Evolutionary conservation across 345 rosid genomes (phyloP).

Genomic region (Salix caprea): DNA sequence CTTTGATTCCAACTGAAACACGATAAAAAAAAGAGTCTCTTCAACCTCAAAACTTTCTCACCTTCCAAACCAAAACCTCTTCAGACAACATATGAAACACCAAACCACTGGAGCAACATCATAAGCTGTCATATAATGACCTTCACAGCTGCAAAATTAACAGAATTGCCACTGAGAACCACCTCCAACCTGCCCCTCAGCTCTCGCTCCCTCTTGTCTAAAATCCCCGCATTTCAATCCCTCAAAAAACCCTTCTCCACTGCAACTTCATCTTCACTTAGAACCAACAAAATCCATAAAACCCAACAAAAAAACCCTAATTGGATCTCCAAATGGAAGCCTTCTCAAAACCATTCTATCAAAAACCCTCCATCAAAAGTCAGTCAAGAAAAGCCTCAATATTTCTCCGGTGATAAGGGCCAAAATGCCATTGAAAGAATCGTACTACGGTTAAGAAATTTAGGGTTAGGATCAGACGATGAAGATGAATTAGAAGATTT

Average conservation of each 20-base stretch:
- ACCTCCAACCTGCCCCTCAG: conserved; percentile 48
- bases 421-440: conserved; percentile 75
- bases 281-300: conserved; percentile 33
- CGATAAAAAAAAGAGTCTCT: not conserved
- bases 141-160: conserved; percentile 42
- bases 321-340: conserved; percentile 48
- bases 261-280: conserved; percentile 18
- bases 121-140: conserved; percentile 36
- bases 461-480: conserved; percentile 70
- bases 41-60: conserved; percentile 17
- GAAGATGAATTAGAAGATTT: conserved; percentile 38
- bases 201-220: conserved; percentile 39
- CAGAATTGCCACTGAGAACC: conserved; percentile 66
- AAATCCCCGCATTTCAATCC: conserved; percentile 26
- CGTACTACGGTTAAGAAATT: conserved; percentile 73
- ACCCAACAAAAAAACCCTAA: conserved; percentile 35
- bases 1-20: not conserved
- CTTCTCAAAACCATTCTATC: not conserved
- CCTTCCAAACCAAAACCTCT: conserved; percentile 7
- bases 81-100: conserved; percentile 14
- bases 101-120: not conserved
- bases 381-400: conserved; percentile 20
- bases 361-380: conserved; percentile 11
- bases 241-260: conserved; percentile 33
- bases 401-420: conserved; percentile 38